Conservation (phyloP, 2,329 filamentous ascomycete genomes). For the Sporothrix protearum region DNA sequence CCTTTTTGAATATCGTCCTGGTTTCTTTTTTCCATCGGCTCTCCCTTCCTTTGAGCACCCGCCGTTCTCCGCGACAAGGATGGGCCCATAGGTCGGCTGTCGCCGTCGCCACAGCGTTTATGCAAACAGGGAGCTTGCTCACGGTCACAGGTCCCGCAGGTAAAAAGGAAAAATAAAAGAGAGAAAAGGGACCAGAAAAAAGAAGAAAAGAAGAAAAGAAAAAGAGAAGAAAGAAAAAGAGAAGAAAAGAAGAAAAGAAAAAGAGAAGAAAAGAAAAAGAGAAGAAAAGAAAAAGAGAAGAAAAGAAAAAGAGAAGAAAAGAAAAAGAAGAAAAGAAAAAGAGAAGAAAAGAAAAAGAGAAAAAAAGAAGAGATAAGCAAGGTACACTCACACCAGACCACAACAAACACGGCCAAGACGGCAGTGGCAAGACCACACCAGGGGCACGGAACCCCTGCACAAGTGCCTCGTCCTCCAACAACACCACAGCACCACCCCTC, state of each 20-base stretch:
- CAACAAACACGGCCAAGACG: not conserved
- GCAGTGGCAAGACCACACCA: not conserved
- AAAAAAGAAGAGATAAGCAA: no score
- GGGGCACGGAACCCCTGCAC: conserved; percentile 9
- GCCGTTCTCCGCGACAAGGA: not conserved
- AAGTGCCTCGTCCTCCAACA: not conserved
- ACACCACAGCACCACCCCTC: not conserved
- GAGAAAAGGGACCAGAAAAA: no score
- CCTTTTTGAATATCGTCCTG: not conserved
- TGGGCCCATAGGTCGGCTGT: conserved; percentile 18
- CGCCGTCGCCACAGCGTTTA: conserved; percentile 24
- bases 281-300: no score
- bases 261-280: no score
- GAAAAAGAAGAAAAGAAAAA: no score
- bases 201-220: no score
- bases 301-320: no score
- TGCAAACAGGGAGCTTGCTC: conserved; percentile 1
- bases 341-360: no score
- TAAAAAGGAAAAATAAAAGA: no score
- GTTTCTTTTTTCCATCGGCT: not conserved
- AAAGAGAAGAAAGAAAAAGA: no score
- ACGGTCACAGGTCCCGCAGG: not conserved
- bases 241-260: no score
- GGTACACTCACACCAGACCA: not conserved
- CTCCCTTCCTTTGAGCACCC: no score